Base-by-base conservation (phyloP, 1,284 basidiomycete species). In the Paramarasmius palmivorus region DNA sequence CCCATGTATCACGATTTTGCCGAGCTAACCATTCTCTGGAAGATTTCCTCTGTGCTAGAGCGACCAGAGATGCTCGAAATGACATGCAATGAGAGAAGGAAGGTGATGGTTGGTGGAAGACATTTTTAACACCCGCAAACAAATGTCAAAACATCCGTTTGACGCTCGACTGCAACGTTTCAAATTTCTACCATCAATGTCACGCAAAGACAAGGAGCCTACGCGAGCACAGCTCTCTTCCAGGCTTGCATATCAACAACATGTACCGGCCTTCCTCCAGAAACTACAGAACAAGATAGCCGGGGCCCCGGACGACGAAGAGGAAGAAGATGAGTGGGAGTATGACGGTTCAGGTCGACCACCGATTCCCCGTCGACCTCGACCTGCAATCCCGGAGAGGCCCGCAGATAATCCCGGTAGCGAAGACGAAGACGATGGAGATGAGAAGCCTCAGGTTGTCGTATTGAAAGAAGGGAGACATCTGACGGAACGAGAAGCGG, bases 401-500 rank as follows among this genome's bases (percentile, higher is more conserved):
- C 86, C 86, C 0, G 81, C 77, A 23, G 83, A 85, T 56, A 83
- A 92, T 59, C 84, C 82, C 39, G 88, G 88, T 41, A 89, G 85
- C 62, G 84, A 77, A 19, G 84, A 84, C 56, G 92, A 92, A 53
- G 89, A 92, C 49, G 80, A 78, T 17, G 82, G 68, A 0, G 92
- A 94, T 60, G 92, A 95, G 69, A 85, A 81, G 59, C 92, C 92
- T 7, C 89, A 92, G 66, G 83, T 95, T 2, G 90, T 95, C 1
- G 92, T 95, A 8, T 67, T 95, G 60, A 90, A 81, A 64, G 83
- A 88, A 61, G 92, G 92, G 25, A 93, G 91, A 64, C 93, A 95
- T 71, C 73, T 95, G 47, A 84, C 78, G 3, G 84, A 79, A 56
- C 70, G 79, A 49, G 89, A 95, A 63, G 91, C 79, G 2, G 88